phyloP scores from a whole-genome alignment of 768 basidiomycete species.

The Hirschioporus abietinus region DNA sequence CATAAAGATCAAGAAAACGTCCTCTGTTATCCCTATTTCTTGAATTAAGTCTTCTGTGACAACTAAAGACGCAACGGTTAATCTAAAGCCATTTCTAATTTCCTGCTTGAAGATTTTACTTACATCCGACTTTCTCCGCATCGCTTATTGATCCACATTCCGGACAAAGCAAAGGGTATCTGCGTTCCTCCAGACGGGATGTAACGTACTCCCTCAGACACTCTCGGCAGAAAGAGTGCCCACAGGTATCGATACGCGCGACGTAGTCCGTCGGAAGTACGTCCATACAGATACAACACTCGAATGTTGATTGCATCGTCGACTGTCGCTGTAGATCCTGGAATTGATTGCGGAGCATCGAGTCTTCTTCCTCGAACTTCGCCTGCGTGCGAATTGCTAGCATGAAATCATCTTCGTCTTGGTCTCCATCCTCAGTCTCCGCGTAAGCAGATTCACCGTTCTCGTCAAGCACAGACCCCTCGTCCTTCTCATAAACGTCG shows the following conservation, averaged over 20 bases:
- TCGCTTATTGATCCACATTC: constrained; percentile 35
- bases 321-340: constrained; percentile 20
- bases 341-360: constrained; percentile 29
- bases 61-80: constrained; percentile 21
- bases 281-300: constrained; percentile 57
- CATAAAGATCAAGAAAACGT: constrained; percentile 34
- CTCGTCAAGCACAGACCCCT: constrained; percentile 3
- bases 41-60: constrained; percentile 37
- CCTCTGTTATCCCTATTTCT: constrained; percentile 39
- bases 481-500: not conserved
- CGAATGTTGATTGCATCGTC: constrained; percentile 31
- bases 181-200: constrained; percentile 44
- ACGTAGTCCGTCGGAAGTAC: constrained; percentile 35
- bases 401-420: constrained; percentile 13
- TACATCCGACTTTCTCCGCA: constrained; percentile 27
- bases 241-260: constrained; percentile 38
- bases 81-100: not conserved
- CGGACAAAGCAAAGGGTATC: constrained; percentile 60
- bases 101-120: constrained; percentile 8
- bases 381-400: constrained; percentile 29
- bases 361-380: constrained; percentile 37
- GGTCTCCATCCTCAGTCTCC: constrained; percentile 8
- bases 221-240: constrained; percentile 47
- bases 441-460: constrained; percentile 11
- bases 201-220: constrained; percentile 42